Base-by-base conservation (phyloP, 305 asterid species). In the Salvia sclarea region DNA sequence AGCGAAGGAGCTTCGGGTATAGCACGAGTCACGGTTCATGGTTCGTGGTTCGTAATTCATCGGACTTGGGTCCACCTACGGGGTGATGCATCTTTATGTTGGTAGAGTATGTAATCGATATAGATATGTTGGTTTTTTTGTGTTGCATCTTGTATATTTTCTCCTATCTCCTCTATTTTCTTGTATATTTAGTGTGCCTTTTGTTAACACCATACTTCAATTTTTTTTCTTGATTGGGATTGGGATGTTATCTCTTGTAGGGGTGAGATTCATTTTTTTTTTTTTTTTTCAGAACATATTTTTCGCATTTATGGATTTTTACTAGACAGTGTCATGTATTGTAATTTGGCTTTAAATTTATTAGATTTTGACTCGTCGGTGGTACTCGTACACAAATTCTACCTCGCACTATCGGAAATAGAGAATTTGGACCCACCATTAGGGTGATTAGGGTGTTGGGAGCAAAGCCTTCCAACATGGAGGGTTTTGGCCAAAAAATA, bases 131-230 rank as follows among this genome's bases (percentile, higher is more conserved):
- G 5, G 35, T 25, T 2, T 38, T 45, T 40, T 50, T 30, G 5
- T 57, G 65, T 37, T n/a, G 16, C 14, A 25, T 44, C 58, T 59
- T 53, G 25, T 44, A 24, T 63, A 44, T 24, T 47, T 53, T 31
- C 50, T 49, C 60, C 57, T 43, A 63, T 66, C 74, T 63, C 47
- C 12, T 57, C 16, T 61, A 55, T 54, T 37, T 56, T 22, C 64
- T 30, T 75, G 62, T 66, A 54, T 17, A 60, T 71, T 63, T 55
- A 41, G 58, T 64, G 61, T 79, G 71, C 60, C 50, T 61, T 45
- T 64, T 30, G 55, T 61, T 33, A 59, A 56, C 20, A 40, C 28
- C 73, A 68, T 40, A 70, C 40, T 68, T 53, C n/a, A 66, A 64
- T 28, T 28, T 41, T 75, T 61, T 61, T 16, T 62, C 52, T 70